These are phyloP conservation scores for Aquanectria penicillioides DNA, from an alignment of 2,329 filamentous ascomycete genomes.

Conservation along the genomic window DNA sequence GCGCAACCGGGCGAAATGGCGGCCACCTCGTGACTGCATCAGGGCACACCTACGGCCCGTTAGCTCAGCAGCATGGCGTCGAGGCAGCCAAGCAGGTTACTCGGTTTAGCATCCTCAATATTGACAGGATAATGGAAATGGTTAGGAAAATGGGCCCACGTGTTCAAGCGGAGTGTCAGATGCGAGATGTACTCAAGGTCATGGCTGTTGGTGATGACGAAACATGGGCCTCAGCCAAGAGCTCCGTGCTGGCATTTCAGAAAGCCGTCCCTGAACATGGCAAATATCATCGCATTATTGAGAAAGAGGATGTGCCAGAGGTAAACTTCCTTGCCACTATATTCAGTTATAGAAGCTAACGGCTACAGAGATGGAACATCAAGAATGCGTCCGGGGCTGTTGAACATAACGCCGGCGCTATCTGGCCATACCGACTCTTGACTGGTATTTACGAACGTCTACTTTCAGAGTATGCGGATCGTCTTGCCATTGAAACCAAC, in stretches of 20 bases:
- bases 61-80: constrained; percentile 43
- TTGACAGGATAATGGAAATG: constrained; percentile 39
- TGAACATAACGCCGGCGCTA: constrained; percentile 53
- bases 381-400: constrained; percentile 47
- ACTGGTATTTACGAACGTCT: constrained; percentile 52
- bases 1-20: constrained; percentile 45
- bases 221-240: constrained; percentile 25
- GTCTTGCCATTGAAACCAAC: constrained; percentile 49
- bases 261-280: constrained; percentile 25
- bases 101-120: constrained; percentile 52
- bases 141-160: constrained; percentile 29
- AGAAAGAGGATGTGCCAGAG: constrained; percentile 32
- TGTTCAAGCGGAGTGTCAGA: constrained; percentile 27
- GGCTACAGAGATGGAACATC: constrained; percentile 35
- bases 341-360: background rate
- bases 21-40: constrained; percentile 44
- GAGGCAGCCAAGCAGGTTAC: constrained; percentile 52
- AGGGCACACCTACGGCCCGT: constrained; percentile 48
- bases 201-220: constrained; percentile 32
- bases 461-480: constrained; percentile 39
- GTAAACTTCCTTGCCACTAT: background rate
- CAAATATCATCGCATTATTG: constrained; percentile 29
- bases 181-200: constrained; percentile 33
- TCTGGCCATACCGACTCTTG: constrained; percentile 61
- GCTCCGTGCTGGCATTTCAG: constrained; percentile 32